Conservation (phyloP, 129 eudicot genomes). For the Centaurea solstitialis region DNA sequence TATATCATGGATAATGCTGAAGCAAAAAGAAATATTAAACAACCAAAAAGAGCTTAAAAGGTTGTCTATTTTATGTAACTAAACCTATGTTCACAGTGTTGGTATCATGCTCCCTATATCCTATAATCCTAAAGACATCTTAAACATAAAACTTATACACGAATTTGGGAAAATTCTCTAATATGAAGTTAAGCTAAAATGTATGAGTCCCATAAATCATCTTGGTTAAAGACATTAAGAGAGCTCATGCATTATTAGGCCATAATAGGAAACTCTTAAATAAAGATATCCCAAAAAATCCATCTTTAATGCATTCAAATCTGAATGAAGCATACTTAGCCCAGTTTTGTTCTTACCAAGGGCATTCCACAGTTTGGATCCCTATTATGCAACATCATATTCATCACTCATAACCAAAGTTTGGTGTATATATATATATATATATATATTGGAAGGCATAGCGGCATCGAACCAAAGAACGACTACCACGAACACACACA, state of each 20-base stretch:
- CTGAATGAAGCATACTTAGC: background rate
- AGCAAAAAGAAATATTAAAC: slow-evolving; percentile 7
- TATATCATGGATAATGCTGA: slow-evolving; percentile 7
- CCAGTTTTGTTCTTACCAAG: background rate
- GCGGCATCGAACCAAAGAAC: too few relatives aligned
- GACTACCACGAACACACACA: too few relatives aligned
- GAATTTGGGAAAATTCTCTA: background rate
- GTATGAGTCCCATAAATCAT: background rate
- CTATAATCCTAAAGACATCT: background rate
- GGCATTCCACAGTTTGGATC: background rate
- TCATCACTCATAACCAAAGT: background rate
- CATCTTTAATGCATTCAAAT: background rate
- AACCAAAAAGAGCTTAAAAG: background rate
- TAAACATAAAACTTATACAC: background rate
- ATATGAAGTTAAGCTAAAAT: background rate
- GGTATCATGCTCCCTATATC: background rate
- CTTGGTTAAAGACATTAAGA: background rate
- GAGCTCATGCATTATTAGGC: background rate
- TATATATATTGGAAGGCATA: too few relatives aligned
- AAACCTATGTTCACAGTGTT: background rate
- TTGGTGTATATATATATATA: background rate
- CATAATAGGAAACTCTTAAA: background rate
- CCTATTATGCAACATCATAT: background rate
- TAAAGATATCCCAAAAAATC: background rate
- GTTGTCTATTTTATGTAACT: background rate